phyloP scores from a whole-genome alignment of 345 rosid species.

The Stellera chamaejasme region DNA sequence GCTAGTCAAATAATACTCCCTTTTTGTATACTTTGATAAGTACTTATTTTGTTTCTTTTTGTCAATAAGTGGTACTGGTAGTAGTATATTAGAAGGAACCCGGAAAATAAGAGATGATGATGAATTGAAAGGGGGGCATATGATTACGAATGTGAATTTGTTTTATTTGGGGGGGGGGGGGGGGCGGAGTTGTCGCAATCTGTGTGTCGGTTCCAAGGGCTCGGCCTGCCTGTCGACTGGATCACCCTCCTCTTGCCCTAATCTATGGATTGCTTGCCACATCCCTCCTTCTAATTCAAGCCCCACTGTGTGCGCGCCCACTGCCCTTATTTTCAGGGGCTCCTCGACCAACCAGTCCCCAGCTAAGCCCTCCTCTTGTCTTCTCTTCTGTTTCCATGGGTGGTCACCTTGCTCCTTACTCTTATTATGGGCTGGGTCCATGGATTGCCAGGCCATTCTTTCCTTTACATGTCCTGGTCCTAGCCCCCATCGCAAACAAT shows the following conservation, averaged over 20 bases:
- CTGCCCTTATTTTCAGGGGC: conserved; percentile 42
- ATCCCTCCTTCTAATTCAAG: conserved; percentile 35
- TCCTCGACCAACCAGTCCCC: conserved; percentile 19
- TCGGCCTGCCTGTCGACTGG: conserved; percentile 5
- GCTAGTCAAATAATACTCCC: too few relatives aligned
- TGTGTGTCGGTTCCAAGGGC: conserved; percentile 24
- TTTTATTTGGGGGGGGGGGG: too few relatives aligned
- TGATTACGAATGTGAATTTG: too few relatives aligned
- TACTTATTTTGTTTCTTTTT: too few relatives aligned
- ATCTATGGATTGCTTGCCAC: conserved; percentile 10
- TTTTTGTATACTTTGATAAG: too few relatives aligned
- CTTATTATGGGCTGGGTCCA: conserved; percentile 4
- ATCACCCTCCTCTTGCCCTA: neutral
- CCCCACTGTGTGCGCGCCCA: conserved; percentile 27
- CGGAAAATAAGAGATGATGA: too few relatives aligned
- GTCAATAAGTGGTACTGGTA: too few relatives aligned
- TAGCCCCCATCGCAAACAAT: too few relatives aligned
- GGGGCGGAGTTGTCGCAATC: conserved; percentile 21
- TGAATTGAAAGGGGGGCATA: too few relatives aligned
- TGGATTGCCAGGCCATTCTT: conserved; percentile 8
- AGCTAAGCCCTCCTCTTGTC: conserved; percentile 13
- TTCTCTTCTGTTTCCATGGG: conserved; percentile 29
- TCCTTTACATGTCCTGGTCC: conserved; percentile 7
- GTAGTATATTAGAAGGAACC: too few relatives aligned
- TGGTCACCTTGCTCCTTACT: conserved; percentile 21